Conservation (phyloP, 73 alveolate genomes). For the Symbiodinium natans region DNA sequence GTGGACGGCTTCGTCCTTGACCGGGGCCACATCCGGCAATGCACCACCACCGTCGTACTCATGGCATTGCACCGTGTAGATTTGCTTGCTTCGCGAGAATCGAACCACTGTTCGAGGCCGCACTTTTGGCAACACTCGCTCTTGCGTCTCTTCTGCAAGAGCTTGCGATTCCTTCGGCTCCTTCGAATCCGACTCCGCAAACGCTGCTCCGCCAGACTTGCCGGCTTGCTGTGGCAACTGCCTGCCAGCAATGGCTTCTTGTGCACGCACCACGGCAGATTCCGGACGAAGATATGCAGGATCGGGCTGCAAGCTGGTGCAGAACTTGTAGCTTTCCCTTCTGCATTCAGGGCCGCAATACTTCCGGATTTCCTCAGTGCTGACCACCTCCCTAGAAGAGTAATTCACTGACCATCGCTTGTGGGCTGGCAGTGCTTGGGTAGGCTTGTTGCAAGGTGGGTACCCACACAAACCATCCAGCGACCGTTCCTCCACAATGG, state of each 20-base stretch:
- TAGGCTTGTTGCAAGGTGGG: conserved; percentile 21
- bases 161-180: background rate
- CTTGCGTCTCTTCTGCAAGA: background rate
- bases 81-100: conserved; percentile 29
- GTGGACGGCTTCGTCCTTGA: conserved; percentile 16
- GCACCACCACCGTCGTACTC: conserved; percentile 91
- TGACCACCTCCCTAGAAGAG: conserved; percentile 39
- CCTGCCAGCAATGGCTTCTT: background rate
- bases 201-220: no score
- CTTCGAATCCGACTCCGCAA: background rate
- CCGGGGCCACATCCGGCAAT: conserved; percentile 49
- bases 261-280: background rate
- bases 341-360: conserved; percentile 58
- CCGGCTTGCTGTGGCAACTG: no score
- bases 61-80: conserved; percentile 32
- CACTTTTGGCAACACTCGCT: conserved; percentile 33
- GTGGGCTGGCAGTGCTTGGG: conserved; percentile 2
- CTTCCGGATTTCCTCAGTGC: conserved; percentile 28
- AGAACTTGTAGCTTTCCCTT: background rate
- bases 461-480: conserved; percentile 47
- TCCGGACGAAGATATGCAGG: background rate
- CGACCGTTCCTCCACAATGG: conserved; percentile 78
- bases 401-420: conserved; percentile 82
- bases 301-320: background rate
- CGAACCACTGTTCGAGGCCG: conserved; percentile 48